A percentile compares a stretch with the other conserved stretches of the same genome.
Evolutionary conservation across 176 grass and related monocot species (phyloP).

Genomic region (Aegilops sharonensis): DNA sequence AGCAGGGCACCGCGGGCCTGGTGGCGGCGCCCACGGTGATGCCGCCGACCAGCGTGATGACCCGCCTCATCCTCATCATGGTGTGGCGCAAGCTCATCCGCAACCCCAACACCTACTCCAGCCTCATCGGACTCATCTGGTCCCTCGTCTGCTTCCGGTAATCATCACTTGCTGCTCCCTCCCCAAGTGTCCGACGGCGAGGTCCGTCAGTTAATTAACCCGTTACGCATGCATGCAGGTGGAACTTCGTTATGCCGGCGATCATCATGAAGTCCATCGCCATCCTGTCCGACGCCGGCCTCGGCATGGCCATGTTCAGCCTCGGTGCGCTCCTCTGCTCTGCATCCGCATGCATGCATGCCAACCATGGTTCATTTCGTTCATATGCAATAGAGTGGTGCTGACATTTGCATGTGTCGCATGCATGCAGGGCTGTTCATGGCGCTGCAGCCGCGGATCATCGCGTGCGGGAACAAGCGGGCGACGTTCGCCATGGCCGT

Average conservation of each 20-base stretch:
- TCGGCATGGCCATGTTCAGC: constrained; percentile 99
- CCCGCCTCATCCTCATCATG: constrained; percentile 96
- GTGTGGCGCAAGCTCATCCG: constrained; percentile 99
- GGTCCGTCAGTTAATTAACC: not conserved
- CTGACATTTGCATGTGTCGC: not conserved
- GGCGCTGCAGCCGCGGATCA: constrained; percentile 98
- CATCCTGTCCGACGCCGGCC: constrained; percentile 95
- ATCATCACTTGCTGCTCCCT: no score
- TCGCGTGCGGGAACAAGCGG: constrained; percentile 90
- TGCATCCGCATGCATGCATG: not conserved
- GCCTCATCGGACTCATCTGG: constrained; percentile 92
- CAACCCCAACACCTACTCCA: constrained; percentile 99
- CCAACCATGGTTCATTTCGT: not conserved
- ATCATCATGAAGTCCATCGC: constrained; percentile 87
- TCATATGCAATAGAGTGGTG: not conserved
- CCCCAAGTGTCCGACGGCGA: not conserved
- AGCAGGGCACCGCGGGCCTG: constrained; percentile 8
- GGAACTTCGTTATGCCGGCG: constrained; percentile 86
- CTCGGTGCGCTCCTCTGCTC: constrained; percentile 57
- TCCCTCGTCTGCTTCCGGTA: constrained; percentile 94
- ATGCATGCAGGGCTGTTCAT: constrained; percentile 77
- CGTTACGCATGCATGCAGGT: constrained; percentile 34
- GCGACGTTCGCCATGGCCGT: constrained; percentile 89
- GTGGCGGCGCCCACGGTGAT: constrained; percentile 40
- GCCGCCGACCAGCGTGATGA: constrained; percentile 98